Conservation (phyloP, 2,329 filamentous ascomycete species). For the Claviceps quebecensis region DNA sequence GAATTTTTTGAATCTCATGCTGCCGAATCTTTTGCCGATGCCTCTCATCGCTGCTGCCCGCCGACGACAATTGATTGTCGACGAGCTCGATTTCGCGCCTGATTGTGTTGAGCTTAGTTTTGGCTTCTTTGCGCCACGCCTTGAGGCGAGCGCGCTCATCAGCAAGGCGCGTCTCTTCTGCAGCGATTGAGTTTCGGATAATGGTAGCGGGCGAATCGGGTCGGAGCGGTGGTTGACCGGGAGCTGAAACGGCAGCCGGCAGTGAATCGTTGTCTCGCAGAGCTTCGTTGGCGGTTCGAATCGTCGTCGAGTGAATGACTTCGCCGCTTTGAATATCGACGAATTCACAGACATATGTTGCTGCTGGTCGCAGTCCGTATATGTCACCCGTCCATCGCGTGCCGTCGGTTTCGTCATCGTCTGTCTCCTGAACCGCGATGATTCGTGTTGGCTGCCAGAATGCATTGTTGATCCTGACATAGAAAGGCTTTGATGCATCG, state of each 20-base stretch:
- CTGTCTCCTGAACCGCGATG: constrained; percentile 25
- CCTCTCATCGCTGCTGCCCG: constrained; percentile 62
- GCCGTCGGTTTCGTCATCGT: constrained; percentile 18
- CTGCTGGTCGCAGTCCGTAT: constrained; percentile 54
- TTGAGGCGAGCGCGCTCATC: constrained; percentile 59
- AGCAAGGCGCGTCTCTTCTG: constrained; percentile 54
- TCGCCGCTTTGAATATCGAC: constrained; percentile 51
- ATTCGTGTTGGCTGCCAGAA: constrained; percentile 70
- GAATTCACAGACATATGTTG: constrained; percentile 68
- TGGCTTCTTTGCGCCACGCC: constrained; percentile 60
- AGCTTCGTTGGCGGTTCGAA: constrained; percentile 46
- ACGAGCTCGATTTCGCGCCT: constrained; percentile 63
- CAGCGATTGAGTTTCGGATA: constrained; percentile 60
- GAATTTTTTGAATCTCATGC: constrained; percentile 59
- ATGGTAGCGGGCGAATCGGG: constrained; percentile 67
- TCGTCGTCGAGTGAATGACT: constrained; percentile 56
- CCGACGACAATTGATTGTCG: constrained; percentile 49
- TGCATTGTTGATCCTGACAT: constrained; percentile 64
- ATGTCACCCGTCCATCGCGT: constrained; percentile 57
- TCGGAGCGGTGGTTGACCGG: constrained; percentile 46
- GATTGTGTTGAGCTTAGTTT: constrained; percentile 49
- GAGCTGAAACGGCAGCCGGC: constrained; percentile 18
- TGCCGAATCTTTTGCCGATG: constrained; percentile 62
- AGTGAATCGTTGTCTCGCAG: constrained; percentile 19
- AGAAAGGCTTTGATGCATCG: constrained; percentile 62